Evolutionary conservation across 306 rosid genomes (phyloP).

Genomic region (Malus sieversii): DNA sequence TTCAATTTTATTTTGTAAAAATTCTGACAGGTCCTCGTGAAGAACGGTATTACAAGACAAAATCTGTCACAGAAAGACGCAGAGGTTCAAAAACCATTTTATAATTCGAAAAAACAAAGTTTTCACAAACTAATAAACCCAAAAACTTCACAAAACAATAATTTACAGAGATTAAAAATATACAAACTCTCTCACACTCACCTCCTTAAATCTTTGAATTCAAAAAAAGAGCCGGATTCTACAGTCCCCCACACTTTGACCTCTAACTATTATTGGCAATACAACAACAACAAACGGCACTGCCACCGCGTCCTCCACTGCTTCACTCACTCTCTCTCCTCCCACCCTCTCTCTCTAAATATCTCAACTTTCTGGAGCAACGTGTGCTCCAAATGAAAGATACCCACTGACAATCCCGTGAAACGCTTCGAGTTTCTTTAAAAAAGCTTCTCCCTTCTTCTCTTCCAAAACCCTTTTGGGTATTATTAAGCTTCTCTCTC

Average conservation of each 20-base stretch:
- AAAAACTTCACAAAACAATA: slow-evolving; percentile 24
- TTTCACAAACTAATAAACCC: slow-evolving; percentile 18
- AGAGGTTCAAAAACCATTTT: slow-evolving; percentile 24
- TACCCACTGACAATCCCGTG: slow-evolving; percentile 57
- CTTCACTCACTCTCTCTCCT: not conserved
- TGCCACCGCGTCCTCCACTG: not conserved
- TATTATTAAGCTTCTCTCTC: not conserved
- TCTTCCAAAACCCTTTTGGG: slow-evolving; percentile 26
- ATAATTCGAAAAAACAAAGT: not conserved
- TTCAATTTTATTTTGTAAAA: slow-evolving; percentile 13
- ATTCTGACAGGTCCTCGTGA: slow-evolving; percentile 97
- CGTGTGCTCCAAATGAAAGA: slow-evolving; percentile 55
- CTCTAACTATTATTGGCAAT: slow-evolving; percentile 12
- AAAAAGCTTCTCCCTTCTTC: not conserved
- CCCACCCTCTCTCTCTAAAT: not conserved
- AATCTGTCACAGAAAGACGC: slow-evolving; percentile 63
- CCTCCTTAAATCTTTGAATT: slow-evolving; percentile 42
- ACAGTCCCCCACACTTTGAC: slow-evolving; percentile 5
- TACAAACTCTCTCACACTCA: not conserved
- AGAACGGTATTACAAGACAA: slow-evolving; percentile 93
- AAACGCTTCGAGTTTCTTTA: slow-evolving; percentile 15
- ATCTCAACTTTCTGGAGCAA: slow-evolving; percentile 55
- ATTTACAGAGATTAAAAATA: slow-evolving; percentile 33
- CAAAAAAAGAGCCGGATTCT: slow-evolving; percentile 47
- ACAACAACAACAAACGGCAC: not conserved